These are phyloP conservation scores for Neolentinus lepideus DNA, from an alignment of 1,284 basidiomycete species.

Conservation along the genomic window DNA sequence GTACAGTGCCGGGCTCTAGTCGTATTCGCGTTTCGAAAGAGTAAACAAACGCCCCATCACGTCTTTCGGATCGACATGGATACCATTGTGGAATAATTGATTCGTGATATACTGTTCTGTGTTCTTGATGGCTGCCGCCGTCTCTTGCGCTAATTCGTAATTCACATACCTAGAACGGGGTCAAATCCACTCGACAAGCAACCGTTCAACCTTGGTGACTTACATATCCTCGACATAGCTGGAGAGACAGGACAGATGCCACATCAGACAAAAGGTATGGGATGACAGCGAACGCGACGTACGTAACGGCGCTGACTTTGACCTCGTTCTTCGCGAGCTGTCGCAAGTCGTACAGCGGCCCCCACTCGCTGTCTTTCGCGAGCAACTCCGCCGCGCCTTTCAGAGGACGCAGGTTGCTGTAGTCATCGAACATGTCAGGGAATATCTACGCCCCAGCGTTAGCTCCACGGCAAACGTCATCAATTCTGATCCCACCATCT, in stretches of 20 bases:
- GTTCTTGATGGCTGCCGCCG: conserved; percentile 32
- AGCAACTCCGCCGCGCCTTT: conserved; percentile 40
- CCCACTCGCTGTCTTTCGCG: conserved; percentile 34
- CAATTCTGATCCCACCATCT: conserved; percentile 32
- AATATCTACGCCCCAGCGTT: conserved; percentile 27
- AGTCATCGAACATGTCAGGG: conserved; percentile 41
- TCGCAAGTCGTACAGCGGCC: conserved; percentile 33
- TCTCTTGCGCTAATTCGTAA: conserved; percentile 34
- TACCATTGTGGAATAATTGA: conserved; percentile 36
- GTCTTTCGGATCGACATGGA: conserved; percentile 30
- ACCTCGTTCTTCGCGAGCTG: conserved; percentile 38
- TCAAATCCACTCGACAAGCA: too few relatives aligned
- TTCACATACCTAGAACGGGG: conserved; percentile 32
- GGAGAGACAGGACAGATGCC: not conserved
- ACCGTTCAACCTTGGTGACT: too few relatives aligned
- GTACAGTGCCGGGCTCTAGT: too few relatives aligned
- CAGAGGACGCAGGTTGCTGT: conserved; percentile 34
- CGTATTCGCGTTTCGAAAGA: conserved; percentile 24
- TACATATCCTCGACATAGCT: conserved; percentile 43
- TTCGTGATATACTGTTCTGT: conserved; percentile 47
- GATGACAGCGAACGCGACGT: not conserved
- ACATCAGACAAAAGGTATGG: too few relatives aligned
- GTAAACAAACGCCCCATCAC: conserved; percentile 36
- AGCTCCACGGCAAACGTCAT: not conserved
- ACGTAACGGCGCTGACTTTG: conserved; percentile 23